Base-by-base conservation (phyloP, 1,139 yeast species). In the Dujonia santamariae region DNA sequence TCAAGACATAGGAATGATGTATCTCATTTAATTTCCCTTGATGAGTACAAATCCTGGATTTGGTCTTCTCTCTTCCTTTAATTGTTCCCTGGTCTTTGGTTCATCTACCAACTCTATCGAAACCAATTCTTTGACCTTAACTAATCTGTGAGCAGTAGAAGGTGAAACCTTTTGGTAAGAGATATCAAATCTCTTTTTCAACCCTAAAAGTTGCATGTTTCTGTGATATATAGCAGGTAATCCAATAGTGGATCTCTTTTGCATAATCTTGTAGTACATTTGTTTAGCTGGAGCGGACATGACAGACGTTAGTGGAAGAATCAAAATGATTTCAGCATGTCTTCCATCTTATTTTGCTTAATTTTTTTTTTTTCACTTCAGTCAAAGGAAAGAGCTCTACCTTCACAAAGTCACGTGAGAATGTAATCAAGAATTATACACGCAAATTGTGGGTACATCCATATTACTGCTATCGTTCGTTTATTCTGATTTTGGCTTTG, bases 41-140 rank as follows among this genome's bases (percentile, higher is more conserved):
- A 45, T 35, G 19, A 60, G 41, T 23, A 50, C 51, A 46, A 75
- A 82, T 0, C 95, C 95, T 9, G 86, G 78, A 32, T 72, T 72
- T 36, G 72, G 68, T 53, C 75, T 81, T 59, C 90, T 74, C 29
- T 66, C 67, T n/a, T 51, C 52, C 37, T 80, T 67, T 52, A 80
- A 66, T 48, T 82, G 67, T n/a, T 59, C 55, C 32, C 65, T 70
- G 2, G 77, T 57, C 48, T 75, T 59, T 18, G 57, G 60, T 25
- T 68, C 61, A 30, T 80, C 80, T 7, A 84, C 81, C 28, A 88
- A 66, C 47, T 88, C 94, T 20, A 92, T 94, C 38, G 75, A 75
- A n/a, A 92, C 92, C 38, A 92, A 67, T 57, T 92, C 97, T 59
- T 92, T 92, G 37, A 92, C 86, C 40, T 75, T 70, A 32, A 87